phyloP scores from a whole-genome alignment of 306 rosid species.

The Geum urbanum region DNA sequence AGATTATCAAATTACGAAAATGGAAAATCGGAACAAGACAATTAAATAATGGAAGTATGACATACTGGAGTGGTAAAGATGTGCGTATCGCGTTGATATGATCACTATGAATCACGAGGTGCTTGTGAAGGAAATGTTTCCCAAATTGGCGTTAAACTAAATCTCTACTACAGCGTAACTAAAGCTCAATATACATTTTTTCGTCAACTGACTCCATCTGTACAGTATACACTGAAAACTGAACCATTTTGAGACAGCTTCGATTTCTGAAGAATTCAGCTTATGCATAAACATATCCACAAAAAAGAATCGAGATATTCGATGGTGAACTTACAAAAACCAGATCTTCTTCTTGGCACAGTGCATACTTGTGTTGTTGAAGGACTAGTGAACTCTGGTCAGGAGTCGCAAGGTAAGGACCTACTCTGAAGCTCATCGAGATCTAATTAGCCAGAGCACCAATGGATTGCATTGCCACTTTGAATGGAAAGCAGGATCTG shows the following conservation, averaged over 20 bases:
- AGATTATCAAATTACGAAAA: too few relatives aligned
- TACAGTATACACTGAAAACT: slow-evolving; percentile 42
- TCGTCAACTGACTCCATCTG: slow-evolving; percentile 35
- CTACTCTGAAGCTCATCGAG: slow-evolving; percentile 8
- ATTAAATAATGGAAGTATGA: too few relatives aligned
- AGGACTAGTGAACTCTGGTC: slow-evolving; percentile 15
- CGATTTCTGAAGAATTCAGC: slow-evolving; percentile 34
- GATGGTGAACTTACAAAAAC: slow-evolving; percentile 21
- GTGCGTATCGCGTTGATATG: background rate
- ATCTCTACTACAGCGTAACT: slow-evolving; percentile 22
- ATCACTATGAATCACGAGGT: background rate
- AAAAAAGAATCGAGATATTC: slow-evolving; percentile 21
- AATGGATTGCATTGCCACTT: background rate
- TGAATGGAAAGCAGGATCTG: background rate
- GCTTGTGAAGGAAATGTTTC: background rate
- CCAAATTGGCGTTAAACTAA: background rate
- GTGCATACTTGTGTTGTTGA: slow-evolving; percentile 15
- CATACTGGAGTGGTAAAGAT: background rate
- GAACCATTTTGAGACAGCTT: slow-evolving; percentile 29
- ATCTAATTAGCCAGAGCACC: background rate
- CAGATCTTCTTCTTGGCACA: slow-evolving; percentile 24
- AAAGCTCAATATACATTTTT: slow-evolving; percentile 25
- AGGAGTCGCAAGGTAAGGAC: slow-evolving; percentile 17
- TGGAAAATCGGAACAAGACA: too few relatives aligned
- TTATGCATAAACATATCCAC: slow-evolving; percentile 26